Percentiles rank a stretch among this genome's conserved stretches.
phyloP scores from a whole-genome alignment of 1,284 basidiomycete species.

The Boletus sp. region DNA sequence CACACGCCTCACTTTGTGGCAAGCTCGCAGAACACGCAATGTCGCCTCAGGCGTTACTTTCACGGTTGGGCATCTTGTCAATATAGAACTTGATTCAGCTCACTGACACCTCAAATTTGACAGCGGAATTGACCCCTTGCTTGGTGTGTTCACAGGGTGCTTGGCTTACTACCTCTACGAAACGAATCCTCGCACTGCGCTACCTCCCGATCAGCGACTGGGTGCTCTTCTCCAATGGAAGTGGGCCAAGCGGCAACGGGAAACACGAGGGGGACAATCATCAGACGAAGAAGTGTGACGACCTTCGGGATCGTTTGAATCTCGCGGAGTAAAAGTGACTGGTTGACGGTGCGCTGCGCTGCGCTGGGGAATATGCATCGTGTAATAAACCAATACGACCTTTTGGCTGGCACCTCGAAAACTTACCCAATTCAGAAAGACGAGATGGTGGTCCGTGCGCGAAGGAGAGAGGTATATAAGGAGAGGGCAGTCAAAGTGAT shows the following conservation, averaged over 20 bases:
- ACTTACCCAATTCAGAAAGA: too few relatives aligned
- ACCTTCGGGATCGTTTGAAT: neutral
- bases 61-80: constrained; percentile 41
- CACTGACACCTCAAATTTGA: constrained; percentile 3
- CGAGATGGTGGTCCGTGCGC: constrained; percentile 25
- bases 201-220: constrained; percentile 63
- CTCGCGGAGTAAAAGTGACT: neutral
- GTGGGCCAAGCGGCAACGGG: constrained; percentile 38
- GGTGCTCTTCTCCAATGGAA: constrained; percentile 68
- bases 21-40: constrained; percentile 14
- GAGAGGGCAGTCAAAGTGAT: too few relatives aligned
- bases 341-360: too few relatives aligned
- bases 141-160: constrained; percentile 79
- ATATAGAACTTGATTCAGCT: neutral
- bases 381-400: neutral
- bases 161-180: constrained; percentile 84
- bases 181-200: constrained; percentile 75
- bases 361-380: neutral
- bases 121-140: constrained; percentile 65
- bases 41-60: constrained; percentile 38
- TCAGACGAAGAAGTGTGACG: neutral
- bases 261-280: constrained; percentile 17
- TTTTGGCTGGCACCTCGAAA: too few relatives aligned
- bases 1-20: constrained; percentile 5
- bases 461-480: constrained; percentile 12